A percentile compares a stretch with the other conserved stretches of the same genome.
Evolutionary conservation across 2,329 filamentous ascomycete species (phyloP).

Genomic region (Sporothrix luriei): DNA sequence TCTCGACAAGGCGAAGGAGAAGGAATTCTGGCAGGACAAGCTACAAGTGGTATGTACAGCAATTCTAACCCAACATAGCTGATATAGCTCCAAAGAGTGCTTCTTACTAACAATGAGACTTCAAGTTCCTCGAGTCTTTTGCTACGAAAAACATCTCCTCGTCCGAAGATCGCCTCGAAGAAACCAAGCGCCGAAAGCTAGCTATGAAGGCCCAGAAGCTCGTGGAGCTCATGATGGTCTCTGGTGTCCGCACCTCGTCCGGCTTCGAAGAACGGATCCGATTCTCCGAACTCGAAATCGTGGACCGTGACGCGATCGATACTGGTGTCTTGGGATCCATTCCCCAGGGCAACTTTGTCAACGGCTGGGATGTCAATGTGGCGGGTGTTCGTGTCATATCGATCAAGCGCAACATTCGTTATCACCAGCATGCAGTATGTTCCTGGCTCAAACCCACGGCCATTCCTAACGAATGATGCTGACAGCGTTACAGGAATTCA

Average conservation of each 20-base stretch:
- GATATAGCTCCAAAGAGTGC: not conserved
- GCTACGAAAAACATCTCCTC: slow-evolving; percentile 96
- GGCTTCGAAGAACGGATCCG: slow-evolving; percentile 97
- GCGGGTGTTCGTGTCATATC: slow-evolving; percentile 80
- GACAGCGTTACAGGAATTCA: slow-evolving; percentile 67
- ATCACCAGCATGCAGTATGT: slow-evolving; percentile 87
- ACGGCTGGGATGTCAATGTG: slow-evolving; percentile 97
- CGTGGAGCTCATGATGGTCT: slow-evolving; percentile 99
- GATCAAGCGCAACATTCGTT: slow-evolving; percentile 81
- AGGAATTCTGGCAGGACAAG: slow-evolving; percentile 99
- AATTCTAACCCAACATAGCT: not conserved
- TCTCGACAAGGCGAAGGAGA: slow-evolving; percentile 92
- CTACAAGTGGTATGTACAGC: slow-evolving; percentile 71
- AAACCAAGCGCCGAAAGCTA: slow-evolving; percentile 91
- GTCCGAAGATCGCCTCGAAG: slow-evolving; percentile 91
- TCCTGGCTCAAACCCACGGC: not conserved
- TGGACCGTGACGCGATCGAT: slow-evolving; percentile 90
- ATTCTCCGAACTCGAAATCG: slow-evolving; percentile 95
- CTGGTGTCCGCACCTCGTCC: slow-evolving; percentile 89
- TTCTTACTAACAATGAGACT: not conserved
- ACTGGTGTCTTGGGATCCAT: slow-evolving; percentile 83
- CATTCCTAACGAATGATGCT: not conserved
- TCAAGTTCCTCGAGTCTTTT: slow-evolving; percentile 84
- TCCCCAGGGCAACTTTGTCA: slow-evolving; percentile 87
- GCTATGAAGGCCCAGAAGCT: slow-evolving; percentile 92